Evolutionary conservation across 331 rosid genomes (phyloP), one percentile per base, ranked within the genome.

Genomic region (Acacia pycnantha): DNA sequence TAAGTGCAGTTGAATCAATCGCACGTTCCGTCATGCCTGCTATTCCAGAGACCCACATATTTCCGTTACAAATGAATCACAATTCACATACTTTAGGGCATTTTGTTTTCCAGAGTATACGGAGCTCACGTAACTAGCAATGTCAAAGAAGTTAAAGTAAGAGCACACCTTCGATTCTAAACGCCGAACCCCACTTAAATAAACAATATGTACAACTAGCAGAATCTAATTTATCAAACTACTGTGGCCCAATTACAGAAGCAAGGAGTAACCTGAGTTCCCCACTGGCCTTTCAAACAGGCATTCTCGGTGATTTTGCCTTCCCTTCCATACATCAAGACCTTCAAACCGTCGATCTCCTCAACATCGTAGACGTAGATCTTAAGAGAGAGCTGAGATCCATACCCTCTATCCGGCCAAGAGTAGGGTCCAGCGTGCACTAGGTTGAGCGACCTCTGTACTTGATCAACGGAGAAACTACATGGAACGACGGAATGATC

Each of bases 221-320:
- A 77, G 4, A 26, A 61, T 44, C 29, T 26, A 72, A 46, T 26
- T 65, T 7, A 3, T 33, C 15, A 46, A 27, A 13, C 59, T 27
- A 47, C 59, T 15, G 59, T 72, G 7, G 22, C 58, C 29, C 11
- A 44, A 24, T 43, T 43, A 14, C 56, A 47, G 19, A 14, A 27
- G 11, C 10, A 24, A 13, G 35, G 73, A 73, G 66, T 73, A 77
- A 93, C 99, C 97, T 96, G 98, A 89, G 97, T 92, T 64, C 98
- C 99, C 99, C 99, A 96, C 79, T 96, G 98, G 80, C 98, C 98
- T 79, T 88, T 96, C 84, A 90, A 78, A 84, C 99, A 96, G 83
- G 88, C 81, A 37, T 83, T 70, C 61, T 89, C 82, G 0, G 88
- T 86, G 84, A 96, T 89, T 79, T 79, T 80, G 43, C 98, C 97